Base-by-base conservation (phyloP, 1,284 basidiomycete genomes). In the Jaminaea rosea region DNA sequence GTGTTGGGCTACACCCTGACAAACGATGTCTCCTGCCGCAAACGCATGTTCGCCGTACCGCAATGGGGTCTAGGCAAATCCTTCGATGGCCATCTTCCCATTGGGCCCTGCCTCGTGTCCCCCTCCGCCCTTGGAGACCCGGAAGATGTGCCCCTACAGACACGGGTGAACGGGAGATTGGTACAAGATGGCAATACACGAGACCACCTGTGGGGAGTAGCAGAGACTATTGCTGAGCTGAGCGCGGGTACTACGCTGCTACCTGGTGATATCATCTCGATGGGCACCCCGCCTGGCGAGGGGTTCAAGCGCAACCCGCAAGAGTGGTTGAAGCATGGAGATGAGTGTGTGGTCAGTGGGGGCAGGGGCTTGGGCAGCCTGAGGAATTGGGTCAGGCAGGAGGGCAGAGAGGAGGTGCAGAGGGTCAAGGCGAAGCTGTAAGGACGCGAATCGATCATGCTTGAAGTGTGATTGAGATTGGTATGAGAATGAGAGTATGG, bases 221-320 rank as follows among this genome's bases (percentile, higher is more conserved):
- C 69, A 5, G 64, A 67, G 50, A 67, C 64, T 0, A 28, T 67
- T 5, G 45, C 50, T 4, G 50, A 60, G 37, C 34, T 67, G 11
- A 56, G 52, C 13, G 44, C 55, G 60, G 88, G 85, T 1, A 88
- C 88, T 3, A 93, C 89, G 0, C 81, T 94, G 23, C 81, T 83
- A 56, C 82, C 86, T 0, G 90, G 89, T 1, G 83, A 84, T 0
- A 77, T 91, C 56, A 86, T 91, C 63, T 79, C 88, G 63, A 90
- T 87, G 44, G 64, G 57, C 1, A 67, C 62, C 3, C 58, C 49
- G 1, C 62, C 73, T 1, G 75, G 86, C 23, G 85, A 89, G 27
- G 88, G 88, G 0, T 87, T 84, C 60, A 83, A 83, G 36, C 80
- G 80, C 65, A 81, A 82, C 42, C 85, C 86, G 0, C 79, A 83